A percentile compares a stretch with the other conserved stretches of the same genome.
Conservation (phyloP, 2,329 filamentous ascomycete species). For the Exophiala spinifera region DNA sequence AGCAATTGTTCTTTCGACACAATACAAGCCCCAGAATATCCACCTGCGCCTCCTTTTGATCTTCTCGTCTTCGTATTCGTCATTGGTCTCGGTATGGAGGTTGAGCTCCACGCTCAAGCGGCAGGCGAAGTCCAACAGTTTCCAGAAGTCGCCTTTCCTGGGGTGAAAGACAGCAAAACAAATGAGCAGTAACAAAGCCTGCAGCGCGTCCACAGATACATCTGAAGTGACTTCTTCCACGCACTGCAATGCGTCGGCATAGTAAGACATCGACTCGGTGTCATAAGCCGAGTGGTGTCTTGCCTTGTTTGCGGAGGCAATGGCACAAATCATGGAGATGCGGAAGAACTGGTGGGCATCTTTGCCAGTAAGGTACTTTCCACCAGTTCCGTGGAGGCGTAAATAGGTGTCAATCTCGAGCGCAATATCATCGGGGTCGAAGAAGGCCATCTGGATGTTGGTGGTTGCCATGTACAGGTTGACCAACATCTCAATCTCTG, state of each 20-base stretch:
- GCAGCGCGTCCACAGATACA: conserved; percentile 30
- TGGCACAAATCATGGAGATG: conserved; percentile 36
- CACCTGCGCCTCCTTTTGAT: conserved; percentile 28
- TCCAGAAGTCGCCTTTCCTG: conserved; percentile 32
- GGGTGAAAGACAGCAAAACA: conserved; percentile 31
- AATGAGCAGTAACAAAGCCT: conserved; percentile 31
- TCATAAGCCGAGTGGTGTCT: conserved; percentile 30
- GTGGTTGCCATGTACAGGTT: conserved; percentile 32
- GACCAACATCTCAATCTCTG: conserved; percentile 30
- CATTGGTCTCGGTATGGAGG: conserved; percentile 35
- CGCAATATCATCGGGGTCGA: conserved; percentile 28
- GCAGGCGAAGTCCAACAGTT: conserved; percentile 32
- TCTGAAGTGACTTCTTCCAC: conserved; percentile 35
- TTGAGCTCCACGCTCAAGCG: conserved; percentile 35
- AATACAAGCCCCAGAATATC: conserved; percentile 39
- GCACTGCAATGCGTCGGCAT: conserved; percentile 31
- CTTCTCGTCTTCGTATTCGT: conserved; percentile 29
- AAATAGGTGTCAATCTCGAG: conserved; percentile 30
- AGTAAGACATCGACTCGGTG: conserved; percentile 28
- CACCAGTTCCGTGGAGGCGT: conserved; percentile 21
- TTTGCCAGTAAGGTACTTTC: conserved; percentile 26
- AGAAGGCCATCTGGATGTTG: conserved; percentile 33
- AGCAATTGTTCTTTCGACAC: conserved; percentile 37
- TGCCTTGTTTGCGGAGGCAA: conserved; percentile 32
- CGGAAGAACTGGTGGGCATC: conserved; percentile 35